Base-by-base conservation (phyloP, 106 monocot genomes). In the Posidonia australis region DNA sequence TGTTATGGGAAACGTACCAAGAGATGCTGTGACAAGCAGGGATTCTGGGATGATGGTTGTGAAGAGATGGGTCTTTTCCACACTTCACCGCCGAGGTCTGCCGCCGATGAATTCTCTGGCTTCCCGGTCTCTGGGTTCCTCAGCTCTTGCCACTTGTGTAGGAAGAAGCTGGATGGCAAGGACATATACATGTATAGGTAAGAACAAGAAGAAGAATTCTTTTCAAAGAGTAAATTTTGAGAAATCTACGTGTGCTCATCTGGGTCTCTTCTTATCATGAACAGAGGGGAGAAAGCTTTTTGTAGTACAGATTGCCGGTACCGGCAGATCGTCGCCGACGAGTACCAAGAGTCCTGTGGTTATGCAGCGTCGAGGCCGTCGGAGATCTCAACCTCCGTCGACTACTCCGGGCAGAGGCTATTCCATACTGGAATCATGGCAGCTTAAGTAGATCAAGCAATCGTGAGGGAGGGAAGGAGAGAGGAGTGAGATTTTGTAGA, bases 161-260 rank as follows among this genome's bases (percentile, higher is more conserved):
- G 68, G 72, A 79, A 82, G 75, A 66, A 66, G 51, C 82, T 86
- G 17, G 74, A 80, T 24, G 86, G 80, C 21, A 17, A 68, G 22
- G 86, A 86, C 47, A 75, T 86, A 32, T 86, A 77, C 75, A 86
- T 88, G 78, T 88, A 88, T 61, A 81, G 79, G 88, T 88, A 72
- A 62, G 26, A 46, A 19, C 52, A 16, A 10, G 12, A 51, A 28
- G 20, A 10, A 22, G 64, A n/a, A 28, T 13, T 32, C 14, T 22
- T 45, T 22, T 22, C 19, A 36, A 18, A 49, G 11, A 55, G 1
- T 55, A 55, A 24, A 22, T 24, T 55, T 21, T 55, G 19, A 25
- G 54, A 19, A 42, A 20, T 62, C 22, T 6, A 31, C 13, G 0
- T 21, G 31, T 17, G 36, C 49, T 49, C 10, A 49, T 49, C n/a